phyloP scores from a whole-genome alignment of 495 filamentous ascomycete genomes.

The Podospora didyma region DNA sequence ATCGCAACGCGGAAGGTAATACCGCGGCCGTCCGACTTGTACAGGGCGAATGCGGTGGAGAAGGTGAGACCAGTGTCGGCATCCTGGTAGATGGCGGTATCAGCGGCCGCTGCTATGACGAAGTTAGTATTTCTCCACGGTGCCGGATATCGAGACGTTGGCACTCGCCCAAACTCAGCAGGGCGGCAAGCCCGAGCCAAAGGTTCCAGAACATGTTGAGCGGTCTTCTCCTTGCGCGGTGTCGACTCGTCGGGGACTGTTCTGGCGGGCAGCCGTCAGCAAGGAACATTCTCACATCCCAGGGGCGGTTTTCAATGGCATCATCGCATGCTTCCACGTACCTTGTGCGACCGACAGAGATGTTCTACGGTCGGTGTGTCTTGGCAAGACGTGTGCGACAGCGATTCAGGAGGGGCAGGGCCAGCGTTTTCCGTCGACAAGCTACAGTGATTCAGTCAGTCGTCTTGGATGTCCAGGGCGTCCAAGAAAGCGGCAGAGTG shows the following conservation, averaged over 20 bases:
- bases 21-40: constrained; percentile 29
- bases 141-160: not conserved
- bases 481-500: constrained; percentile 12
- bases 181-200: constrained; percentile 19
- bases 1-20: constrained; percentile 41
- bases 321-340: not conserved
- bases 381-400: constrained; percentile 3
- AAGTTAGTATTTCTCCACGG: constrained; percentile 7
- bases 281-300: not conserved
- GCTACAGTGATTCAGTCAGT: not conserved
- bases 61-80: constrained; percentile 49
- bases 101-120: constrained; percentile 18
- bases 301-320: not conserved
- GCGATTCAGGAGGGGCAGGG: constrained; percentile 4
- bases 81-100: constrained; percentile 33
- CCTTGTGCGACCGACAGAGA: not conserved
- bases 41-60: constrained; percentile 35
- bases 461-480: constrained; percentile 2
- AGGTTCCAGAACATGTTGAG: constrained; percentile 20
- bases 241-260: not conserved
- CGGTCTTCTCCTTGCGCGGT: not conserved
- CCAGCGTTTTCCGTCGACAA: constrained; percentile 9
- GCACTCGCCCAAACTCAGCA: constrained; percentile 15
- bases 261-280: too few relatives aligned
- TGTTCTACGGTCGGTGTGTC: not conserved